Evolutionary conservation across 768 basidiomycete genomes (phyloP).

Genomic region (Pilatotrama ljubarskyi): DNA sequence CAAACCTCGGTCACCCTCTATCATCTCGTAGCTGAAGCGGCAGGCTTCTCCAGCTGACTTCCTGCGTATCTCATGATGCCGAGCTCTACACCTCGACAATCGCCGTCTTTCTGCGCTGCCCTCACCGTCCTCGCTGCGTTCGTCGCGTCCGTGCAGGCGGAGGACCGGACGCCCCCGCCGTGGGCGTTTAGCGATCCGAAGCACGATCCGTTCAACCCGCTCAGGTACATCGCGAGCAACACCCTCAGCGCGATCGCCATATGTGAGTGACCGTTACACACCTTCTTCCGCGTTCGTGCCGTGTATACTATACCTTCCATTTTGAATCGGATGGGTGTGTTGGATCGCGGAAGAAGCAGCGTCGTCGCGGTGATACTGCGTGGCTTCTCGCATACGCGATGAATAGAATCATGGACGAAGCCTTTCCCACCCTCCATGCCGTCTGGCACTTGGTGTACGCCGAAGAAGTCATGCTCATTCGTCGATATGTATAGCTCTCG

Average conservation of each 20-base stretch:
- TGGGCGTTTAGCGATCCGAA: conserved; percentile 42
- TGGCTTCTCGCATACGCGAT: background rate
- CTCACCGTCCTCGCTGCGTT: conserved; percentile 1
- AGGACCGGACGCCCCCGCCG: conserved; percentile 39
- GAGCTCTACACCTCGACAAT: no score
- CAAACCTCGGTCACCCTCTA: background rate
- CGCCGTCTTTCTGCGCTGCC: conserved; percentile 1
- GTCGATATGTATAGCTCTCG: conserved; percentile 20
- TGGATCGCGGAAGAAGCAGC: background rate
- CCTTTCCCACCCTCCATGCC: background rate
- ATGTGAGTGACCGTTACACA: conserved; percentile 32
- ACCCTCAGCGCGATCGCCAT: conserved; percentile 51
- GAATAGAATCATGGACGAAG: background rate
- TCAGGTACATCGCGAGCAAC: conserved; percentile 59
- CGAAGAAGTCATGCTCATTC: background rate
- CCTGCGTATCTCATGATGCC: background rate
- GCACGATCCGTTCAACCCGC: conserved; percentile 52
- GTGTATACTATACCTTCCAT: conserved; percentile 6
- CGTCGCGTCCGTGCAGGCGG: conserved; percentile 10
- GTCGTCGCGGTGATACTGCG: background rate
- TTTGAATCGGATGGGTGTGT: background rate
- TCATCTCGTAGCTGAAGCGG: no score
- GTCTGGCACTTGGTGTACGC: background rate
- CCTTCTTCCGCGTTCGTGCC: background rate
- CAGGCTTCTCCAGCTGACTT: background rate